phyloP scores from a whole-genome alignment of 1,284 basidiomycete genomes.

The Naganishia sp. region DNA sequence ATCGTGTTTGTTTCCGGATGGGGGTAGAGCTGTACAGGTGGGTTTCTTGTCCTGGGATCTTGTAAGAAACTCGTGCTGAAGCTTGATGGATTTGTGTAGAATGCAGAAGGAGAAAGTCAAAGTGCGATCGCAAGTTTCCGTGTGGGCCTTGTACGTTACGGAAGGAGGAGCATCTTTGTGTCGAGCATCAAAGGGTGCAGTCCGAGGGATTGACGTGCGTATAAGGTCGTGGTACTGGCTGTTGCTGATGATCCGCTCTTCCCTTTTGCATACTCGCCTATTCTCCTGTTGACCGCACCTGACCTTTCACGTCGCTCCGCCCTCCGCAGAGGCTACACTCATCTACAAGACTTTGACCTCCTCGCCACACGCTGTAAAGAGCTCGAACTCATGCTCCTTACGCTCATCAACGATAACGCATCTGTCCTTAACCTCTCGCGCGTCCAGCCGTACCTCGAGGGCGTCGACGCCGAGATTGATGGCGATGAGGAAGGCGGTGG shows the following conservation, averaged over 20 bases:
- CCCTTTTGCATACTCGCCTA: no score
- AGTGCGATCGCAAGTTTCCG: slow-evolving; percentile 33
- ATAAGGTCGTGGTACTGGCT: not conserved
- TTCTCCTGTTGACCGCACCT: no score
- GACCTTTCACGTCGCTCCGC: not conserved
- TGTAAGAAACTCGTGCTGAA: not conserved
- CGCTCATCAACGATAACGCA: slow-evolving; percentile 22
- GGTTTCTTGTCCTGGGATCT: not conserved
- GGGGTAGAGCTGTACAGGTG: slow-evolving; percentile 25
- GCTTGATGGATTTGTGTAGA: not conserved
- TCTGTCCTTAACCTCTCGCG: slow-evolving; percentile 12
- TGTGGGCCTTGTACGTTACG: slow-evolving; percentile 27
- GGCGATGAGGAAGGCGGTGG: not conserved
- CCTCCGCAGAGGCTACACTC: slow-evolving; percentile 38
- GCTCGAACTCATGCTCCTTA: slow-evolving; percentile 34
- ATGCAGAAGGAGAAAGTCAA: slow-evolving; percentile 24
- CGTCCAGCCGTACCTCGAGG: slow-evolving; percentile 19
- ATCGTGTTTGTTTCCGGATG: not conserved
- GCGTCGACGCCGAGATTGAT: not conserved
- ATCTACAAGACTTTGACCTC: slow-evolving; percentile 37
- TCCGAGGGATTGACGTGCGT: slow-evolving; percentile 28
- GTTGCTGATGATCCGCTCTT: not conserved
- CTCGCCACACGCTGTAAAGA: slow-evolving; percentile 37
- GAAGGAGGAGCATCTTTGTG: slow-evolving; percentile 24
- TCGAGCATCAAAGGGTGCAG: slow-evolving; percentile 27